These are phyloP conservation scores for Strobilomyces echinocephalus DNA, from an alignment of 768 basidiomycete species.

Conservation along the genomic window DNA sequence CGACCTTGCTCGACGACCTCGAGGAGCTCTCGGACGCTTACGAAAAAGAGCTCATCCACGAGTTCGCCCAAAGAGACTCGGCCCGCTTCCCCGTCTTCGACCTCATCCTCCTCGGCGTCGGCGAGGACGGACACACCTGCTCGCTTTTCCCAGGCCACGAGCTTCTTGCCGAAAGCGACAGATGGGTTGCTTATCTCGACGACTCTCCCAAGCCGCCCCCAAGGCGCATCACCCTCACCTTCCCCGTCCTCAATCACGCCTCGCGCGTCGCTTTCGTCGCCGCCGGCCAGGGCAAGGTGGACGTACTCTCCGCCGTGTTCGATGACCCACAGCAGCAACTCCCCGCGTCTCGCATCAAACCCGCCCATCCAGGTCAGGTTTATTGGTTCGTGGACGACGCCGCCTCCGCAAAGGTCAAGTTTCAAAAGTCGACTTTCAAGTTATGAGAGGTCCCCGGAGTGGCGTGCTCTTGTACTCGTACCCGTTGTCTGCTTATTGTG, in stretches of 20 bases:
- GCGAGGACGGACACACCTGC: slow-evolving; percentile 97
- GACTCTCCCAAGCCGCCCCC: slow-evolving; percentile 94
- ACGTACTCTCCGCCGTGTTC: slow-evolving; percentile 65
- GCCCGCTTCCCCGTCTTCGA: slow-evolving; percentile 98
- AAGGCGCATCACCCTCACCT: slow-evolving; percentile 87
- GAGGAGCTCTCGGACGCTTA: slow-evolving; percentile 80
- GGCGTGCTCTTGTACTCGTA: slow-evolving; percentile 24
- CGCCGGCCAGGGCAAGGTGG: slow-evolving; percentile 75
- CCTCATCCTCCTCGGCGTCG: slow-evolving; percentile 93
- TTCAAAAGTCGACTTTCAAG: slow-evolving; percentile 53
- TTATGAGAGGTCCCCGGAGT: slow-evolving; percentile 32
- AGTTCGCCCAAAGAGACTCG: slow-evolving; percentile 89
- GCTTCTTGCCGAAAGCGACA: slow-evolving; percentile 77
- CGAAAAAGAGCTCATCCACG: slow-evolving; percentile 77
- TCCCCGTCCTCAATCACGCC: slow-evolving; percentile 87
- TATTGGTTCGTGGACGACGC: slow-evolving; percentile 95
- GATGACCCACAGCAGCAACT: slow-evolving; percentile 74
- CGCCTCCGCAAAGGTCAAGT: slow-evolving; percentile 62
- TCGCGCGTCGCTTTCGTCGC: slow-evolving; percentile 86
- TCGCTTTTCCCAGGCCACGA: slow-evolving; percentile 94
- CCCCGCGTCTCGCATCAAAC: slow-evolving; percentile 79
- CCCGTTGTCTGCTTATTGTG: slow-evolving; percentile 12
- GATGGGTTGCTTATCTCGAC: slow-evolving; percentile 92
- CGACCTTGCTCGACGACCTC: slow-evolving; percentile 57
- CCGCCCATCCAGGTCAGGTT: slow-evolving; percentile 73